Evolutionary conservation across 2,329 filamentous ascomycete species (phyloP).

Genomic region (Sclerotinia trifoliorum): DNA sequence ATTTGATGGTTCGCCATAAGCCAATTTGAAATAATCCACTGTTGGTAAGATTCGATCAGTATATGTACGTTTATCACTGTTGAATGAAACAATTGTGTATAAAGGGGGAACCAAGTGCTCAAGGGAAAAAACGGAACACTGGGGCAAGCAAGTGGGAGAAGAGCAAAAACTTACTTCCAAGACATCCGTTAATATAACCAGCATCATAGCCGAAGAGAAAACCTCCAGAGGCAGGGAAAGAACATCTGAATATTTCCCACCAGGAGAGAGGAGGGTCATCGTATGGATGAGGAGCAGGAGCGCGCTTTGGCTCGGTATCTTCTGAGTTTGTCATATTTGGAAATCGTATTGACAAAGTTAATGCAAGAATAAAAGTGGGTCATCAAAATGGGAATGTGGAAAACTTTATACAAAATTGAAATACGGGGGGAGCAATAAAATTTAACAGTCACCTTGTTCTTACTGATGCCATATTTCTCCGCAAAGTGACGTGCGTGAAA

Average conservation of each 20-base stretch:
- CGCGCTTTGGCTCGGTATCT: constrained; percentile 31
- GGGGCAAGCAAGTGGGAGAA: background rate
- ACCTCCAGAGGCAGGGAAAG: constrained; percentile 68
- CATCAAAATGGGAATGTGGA: no score
- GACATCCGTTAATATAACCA: constrained; percentile 69
- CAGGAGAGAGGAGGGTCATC: constrained; percentile 64
- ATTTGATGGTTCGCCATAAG: constrained; percentile 4
- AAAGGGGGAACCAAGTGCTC: background rate
- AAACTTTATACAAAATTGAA: background rate
- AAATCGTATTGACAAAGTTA: background rate
- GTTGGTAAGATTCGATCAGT: background rate
- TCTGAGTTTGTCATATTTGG: background rate
- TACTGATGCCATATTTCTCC: background rate
- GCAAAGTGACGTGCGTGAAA: background rate
- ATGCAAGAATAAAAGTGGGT: background rate
- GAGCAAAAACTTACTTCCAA: constrained; percentile 48
- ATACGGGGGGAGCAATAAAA: background rate
- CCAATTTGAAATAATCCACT: constrained; percentile 21
- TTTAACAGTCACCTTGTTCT: background rate
- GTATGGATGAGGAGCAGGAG: constrained; percentile 49
- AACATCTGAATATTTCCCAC: constrained; percentile 67
- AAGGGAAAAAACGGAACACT: background rate
- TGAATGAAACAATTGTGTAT: background rate
- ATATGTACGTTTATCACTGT: background rate
- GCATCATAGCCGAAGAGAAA: constrained; percentile 64